Base-by-base conservation (phyloP, 2,329 filamentous ascomycete species). In the Daldinia eschscholtzii region DNA sequence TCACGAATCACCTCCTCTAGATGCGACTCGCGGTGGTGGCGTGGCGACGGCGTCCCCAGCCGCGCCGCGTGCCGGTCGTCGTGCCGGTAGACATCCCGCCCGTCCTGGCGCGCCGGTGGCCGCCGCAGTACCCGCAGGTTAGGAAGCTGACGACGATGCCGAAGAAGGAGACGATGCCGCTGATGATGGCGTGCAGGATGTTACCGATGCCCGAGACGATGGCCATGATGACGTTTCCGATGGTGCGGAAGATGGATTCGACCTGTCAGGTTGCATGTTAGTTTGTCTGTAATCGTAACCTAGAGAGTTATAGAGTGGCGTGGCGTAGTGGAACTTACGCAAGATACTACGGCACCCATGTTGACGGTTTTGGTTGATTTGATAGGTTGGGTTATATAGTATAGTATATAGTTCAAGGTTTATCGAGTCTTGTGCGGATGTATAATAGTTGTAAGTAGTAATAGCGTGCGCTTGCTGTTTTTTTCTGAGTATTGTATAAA, bases 271-370 rank as follows among this genome's bases (percentile, higher is more conserved):
- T 78, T 71, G 39, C 20, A 9, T 42, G 53, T 53, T 33, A 42
- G 48, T 15, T 33, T 33, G 12, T 7, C 23, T 37, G 26, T n/a
- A 61, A 12, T 41, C 60, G 13, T 60, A 35, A 35, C 30, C 9
- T 33, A 6, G 30, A 9, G 35, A 37, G 35, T 1, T 48, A 42
- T 48, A 41, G 55, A 41, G 50, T 23, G 57, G 39, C 41, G n/a
- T 50, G 46, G 26, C 39, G 58, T 39, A 20, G 23, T 23, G 6
- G 23, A 58, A 87, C 92, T 77, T 92, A 95, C 92, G 79, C 92
- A 94, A 79, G 92, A 94, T 73, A 93, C 85, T 77, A 96, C 90
- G 81, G 91, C 92, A 83, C 93, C 93, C 93, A 96, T 95, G 74
- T 80, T 90, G 81, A 76, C 61, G 68, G 74, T 76, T 70, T 61